Evolutionary conservation across 345 rosid genomes (phyloP).

Genomic region (Salix purpurea): DNA sequence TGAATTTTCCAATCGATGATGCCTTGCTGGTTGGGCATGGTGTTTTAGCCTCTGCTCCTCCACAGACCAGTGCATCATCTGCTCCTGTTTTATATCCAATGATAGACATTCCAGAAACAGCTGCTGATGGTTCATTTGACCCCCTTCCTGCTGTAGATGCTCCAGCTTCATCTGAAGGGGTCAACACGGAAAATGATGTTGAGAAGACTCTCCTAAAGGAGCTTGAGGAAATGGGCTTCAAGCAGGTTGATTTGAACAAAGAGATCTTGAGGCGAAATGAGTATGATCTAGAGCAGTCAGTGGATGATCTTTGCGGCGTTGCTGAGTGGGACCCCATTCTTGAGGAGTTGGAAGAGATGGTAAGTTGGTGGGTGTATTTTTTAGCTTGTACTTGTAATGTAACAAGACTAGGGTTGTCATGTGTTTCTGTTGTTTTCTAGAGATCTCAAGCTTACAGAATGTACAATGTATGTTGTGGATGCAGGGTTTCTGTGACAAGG

Average conservation of each 20-base stretch:
- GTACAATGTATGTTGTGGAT: conserved; percentile 1
- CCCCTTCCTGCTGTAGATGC: not conserved
- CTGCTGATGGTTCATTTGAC: conserved; percentile 15
- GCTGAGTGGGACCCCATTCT: conserved; percentile 86
- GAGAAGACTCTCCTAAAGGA: conserved; percentile 67
- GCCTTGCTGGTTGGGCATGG: conserved; percentile 29
- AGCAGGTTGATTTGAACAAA: conserved; percentile 80
- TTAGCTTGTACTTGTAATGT: not conserved
- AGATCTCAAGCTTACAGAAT: not conserved
- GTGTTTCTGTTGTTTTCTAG: not conserved
- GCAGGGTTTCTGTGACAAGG: conserved; percentile 81
- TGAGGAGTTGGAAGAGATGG: conserved; percentile 88
- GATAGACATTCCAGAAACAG: conserved; percentile 40
- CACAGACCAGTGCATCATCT: conserved; percentile 15
- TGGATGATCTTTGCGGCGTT: conserved; percentile 74
- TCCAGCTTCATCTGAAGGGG: conserved; percentile 10
- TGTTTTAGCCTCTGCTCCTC: conserved; percentile 25
- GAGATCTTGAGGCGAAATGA: conserved; percentile 68
- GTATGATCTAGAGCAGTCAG: conserved; percentile 68
- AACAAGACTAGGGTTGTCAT: no score
- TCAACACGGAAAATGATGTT: conserved; percentile 18
- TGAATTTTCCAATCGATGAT: conserved; percentile 38
- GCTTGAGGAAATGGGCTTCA: conserved; percentile 92
- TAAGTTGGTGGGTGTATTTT: conserved; percentile 5
- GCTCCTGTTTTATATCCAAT: conserved; percentile 39